A percentile compares a stretch with the other conserved stretches of the same genome.
Conservation (phyloP, 2,329 filamentous ascomycete species). For the Aspergillus sp. region DNA sequence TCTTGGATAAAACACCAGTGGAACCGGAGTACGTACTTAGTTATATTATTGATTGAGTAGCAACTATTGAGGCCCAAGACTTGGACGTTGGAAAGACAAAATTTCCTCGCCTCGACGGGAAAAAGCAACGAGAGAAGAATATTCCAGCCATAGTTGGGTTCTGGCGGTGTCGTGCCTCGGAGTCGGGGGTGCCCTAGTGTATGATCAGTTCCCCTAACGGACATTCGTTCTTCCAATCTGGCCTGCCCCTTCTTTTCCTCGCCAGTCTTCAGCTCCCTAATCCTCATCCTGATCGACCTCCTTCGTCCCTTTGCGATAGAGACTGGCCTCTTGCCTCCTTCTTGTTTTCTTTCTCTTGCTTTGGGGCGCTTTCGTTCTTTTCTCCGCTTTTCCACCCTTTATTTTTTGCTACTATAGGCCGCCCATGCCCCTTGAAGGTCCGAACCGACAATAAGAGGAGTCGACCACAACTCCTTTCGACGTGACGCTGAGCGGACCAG, state of each 20-base stretch:
- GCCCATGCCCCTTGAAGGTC: constrained; percentile 18
- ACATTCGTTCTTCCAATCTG: constrained; percentile 8
- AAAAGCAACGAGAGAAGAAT: no score
- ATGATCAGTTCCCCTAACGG: neutral
- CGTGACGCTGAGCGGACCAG: constrained; percentile 15
- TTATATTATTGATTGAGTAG: neutral
- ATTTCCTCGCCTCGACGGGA: neutral
- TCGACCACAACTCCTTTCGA: constrained; percentile 1
- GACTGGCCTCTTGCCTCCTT: constrained; percentile 9
- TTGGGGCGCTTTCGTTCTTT: constrained; percentile 13
- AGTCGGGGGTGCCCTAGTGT: neutral
- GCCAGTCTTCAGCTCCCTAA: constrained; percentile 9
- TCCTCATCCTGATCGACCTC: neutral
- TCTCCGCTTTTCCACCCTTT: constrained; percentile 17
- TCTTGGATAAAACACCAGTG: neutral
- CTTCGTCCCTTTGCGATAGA: constrained; percentile 2
- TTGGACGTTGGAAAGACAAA: neutral
- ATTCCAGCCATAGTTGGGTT: neutral
- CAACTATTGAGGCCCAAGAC: neutral
- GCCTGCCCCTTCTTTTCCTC: constrained; percentile 11
- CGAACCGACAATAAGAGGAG: constrained; percentile 16
- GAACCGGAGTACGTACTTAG: neutral
- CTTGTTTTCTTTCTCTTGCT: constrained; percentile 14
- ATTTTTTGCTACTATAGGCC: constrained; percentile 16
- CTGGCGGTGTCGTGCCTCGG: neutral